These are phyloP conservation scores for Inga oerstediana DNA, from an alignment of 306 rosid species.

Conservation along the genomic window DNA sequence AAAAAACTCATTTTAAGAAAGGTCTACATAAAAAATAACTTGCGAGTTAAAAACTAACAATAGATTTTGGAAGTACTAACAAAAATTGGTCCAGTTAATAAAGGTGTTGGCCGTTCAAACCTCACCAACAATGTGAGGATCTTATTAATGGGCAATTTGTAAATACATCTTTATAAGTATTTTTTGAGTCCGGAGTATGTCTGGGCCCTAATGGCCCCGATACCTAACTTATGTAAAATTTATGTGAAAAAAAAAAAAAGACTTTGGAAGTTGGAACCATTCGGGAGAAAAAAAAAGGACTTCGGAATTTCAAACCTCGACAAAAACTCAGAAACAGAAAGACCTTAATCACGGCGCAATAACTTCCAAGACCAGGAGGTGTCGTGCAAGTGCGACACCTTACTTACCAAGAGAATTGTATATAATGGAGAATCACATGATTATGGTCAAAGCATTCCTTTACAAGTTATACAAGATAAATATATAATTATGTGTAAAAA, in stretches of 20 bases:
- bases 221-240: too few relatives aligned
- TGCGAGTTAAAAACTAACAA: neutral
- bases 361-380: neutral
- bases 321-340: neutral
- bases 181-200: too few relatives aligned
- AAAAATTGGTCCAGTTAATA: too few relatives aligned
- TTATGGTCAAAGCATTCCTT: constrained; percentile 11
- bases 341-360: neutral
- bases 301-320: neutral
- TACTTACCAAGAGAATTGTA: neutral
- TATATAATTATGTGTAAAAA: too few relatives aligned
- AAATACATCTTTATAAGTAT: rapidly evolving
- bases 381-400: neutral
- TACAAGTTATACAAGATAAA: neutral
- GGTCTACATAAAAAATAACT: neutral
- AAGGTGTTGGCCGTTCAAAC: too few relatives aligned
- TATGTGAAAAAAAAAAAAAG: neutral
- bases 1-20: neutral
- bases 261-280: neutral
- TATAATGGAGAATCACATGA: neutral
- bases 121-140: rapidly evolving
- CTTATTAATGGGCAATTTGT: too few relatives aligned
- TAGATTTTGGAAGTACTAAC: neutral
- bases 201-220: rapidly evolving
- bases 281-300: neutral